phyloP scores from a whole-genome alignment of 2,329 filamentous ascomycete species.

The Reticulascus tulasneorum region DNA sequence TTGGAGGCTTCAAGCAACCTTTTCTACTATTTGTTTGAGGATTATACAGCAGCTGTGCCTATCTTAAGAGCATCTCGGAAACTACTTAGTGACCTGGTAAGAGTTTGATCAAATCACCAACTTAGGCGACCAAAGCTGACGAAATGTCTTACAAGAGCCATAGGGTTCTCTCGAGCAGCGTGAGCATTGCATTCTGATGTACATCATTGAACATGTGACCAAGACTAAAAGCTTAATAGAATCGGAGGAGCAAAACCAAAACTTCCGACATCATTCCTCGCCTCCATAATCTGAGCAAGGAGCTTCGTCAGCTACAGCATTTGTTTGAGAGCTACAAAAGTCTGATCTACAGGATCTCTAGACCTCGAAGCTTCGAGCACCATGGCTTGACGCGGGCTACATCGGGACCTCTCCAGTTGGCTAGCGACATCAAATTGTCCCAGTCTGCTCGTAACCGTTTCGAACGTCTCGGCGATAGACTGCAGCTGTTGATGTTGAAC shows the following conservation, averaged over 20 bases:
- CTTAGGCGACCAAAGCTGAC: not conserved
- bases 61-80: constrained; percentile 43
- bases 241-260: constrained; percentile 24
- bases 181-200: constrained; percentile 16
- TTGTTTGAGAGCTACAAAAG: constrained; percentile 58
- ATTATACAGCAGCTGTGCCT: constrained; percentile 57
- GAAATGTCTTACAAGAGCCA: constrained; percentile 22
- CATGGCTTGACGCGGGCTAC: too few relatives aligned
- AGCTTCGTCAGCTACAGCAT: constrained; percentile 56
- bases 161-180: constrained; percentile 28
- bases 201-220: not conserved
- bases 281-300: constrained; percentile 57
- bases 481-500: constrained; percentile 57
- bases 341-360: constrained; percentile 55
- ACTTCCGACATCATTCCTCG: constrained; percentile 51
- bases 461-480: constrained; percentile 53
- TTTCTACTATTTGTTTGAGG: constrained; percentile 67
- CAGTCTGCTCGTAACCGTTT: constrained; percentile 53
- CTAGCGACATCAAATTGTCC: constrained; percentile 26
- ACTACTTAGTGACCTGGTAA: constrained; percentile 46
- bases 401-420: constrained; percentile 1
- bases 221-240: constrained; percentile 7
- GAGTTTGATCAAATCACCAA: constrained; percentile 13
- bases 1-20: constrained; percentile 10
- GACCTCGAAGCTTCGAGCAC: constrained; percentile 29